These are phyloP conservation scores for Fusarium verrucosum DNA, from an alignment of 2,329 filamentous ascomycete species.

Conservation along the genomic window DNA sequence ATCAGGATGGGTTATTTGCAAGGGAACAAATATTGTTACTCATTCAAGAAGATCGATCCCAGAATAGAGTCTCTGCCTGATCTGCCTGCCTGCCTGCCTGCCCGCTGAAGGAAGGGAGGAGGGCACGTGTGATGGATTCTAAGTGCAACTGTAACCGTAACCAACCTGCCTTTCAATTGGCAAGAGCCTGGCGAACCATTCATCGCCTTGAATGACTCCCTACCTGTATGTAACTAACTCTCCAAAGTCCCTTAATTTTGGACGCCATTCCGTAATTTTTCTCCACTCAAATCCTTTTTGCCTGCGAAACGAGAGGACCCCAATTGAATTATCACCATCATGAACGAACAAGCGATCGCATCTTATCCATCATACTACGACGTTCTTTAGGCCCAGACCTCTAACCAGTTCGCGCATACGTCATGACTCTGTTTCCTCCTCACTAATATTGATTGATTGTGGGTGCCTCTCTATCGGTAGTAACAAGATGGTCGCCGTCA, in stretches of 20 bases:
- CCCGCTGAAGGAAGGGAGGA: background rate
- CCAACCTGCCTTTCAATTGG: background rate
- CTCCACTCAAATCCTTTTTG: background rate
- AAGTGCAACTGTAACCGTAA: constrained; percentile 2
- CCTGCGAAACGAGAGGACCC: background rate
- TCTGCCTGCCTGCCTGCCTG: constrained; percentile 30
- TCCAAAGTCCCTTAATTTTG: constrained; percentile 31
- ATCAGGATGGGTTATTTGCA: background rate
- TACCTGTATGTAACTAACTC: too few relatives aligned
- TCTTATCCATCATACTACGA: background rate
- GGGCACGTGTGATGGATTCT: constrained; percentile 25
- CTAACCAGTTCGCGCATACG: background rate
- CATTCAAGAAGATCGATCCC: background rate
- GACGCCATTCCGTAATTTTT: constrained; percentile 19
- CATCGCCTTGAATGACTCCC: constrained; percentile 34
- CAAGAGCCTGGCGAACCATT: constrained; percentile 33
- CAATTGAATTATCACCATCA: background rate
- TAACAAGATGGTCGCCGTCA: constrained; percentile 10
- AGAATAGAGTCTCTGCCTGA: constrained; percentile 38
- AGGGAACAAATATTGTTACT: constrained; percentile 8
- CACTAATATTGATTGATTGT: background rate
- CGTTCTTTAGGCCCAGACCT: constrained; percentile 1
- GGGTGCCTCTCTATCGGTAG: constrained; percentile 1
- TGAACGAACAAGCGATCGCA: background rate
- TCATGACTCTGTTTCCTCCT: background rate